Conservation (phyloP, 2,329 filamentous ascomycete genomes). For the Diaporthe humulicola region DNA sequence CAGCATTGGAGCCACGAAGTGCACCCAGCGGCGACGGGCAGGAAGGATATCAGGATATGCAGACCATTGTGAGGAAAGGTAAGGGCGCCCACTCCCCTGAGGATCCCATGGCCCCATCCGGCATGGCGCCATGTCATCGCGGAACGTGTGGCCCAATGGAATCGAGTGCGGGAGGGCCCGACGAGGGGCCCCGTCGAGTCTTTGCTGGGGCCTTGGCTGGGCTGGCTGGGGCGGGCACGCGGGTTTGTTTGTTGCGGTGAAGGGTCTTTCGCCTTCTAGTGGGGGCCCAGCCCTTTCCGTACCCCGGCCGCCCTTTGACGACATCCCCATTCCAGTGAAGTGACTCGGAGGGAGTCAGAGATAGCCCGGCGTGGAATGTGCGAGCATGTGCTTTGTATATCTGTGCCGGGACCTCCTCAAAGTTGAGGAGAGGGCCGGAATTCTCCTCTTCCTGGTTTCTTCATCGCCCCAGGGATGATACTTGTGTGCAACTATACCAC, state of each 20-base stretch:
- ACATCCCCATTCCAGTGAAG: slow-evolving; percentile 17
- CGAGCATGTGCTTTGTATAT: slow-evolving; percentile 21
- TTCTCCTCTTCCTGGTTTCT: slow-evolving; percentile 13
- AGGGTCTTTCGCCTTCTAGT: slow-evolving; percentile 16
- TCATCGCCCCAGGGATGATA: slow-evolving; percentile 13
- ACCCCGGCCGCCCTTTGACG: slow-evolving; percentile 3
- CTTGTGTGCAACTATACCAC: slow-evolving; percentile 4
- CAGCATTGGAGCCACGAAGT: slow-evolving; percentile 36
- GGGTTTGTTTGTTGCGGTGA: slow-evolving; percentile 25
- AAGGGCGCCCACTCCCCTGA: slow-evolving; percentile 13
- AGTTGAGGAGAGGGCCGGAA: not conserved
- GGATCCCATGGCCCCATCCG: slow-evolving; percentile 29
- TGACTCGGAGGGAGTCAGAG: slow-evolving; percentile 16
- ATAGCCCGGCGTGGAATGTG: not conserved
- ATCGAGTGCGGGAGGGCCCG: slow-evolving; percentile 31
- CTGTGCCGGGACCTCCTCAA: not conserved
- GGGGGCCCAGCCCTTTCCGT: slow-evolving; percentile 7
- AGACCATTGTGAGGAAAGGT: not conserved
- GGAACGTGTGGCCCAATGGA: slow-evolving; percentile 29
- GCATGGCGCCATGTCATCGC: slow-evolving; percentile 34
- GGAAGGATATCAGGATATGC: not conserved
- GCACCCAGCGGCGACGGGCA: slow-evolving; percentile 1
- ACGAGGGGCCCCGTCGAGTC: slow-evolving; percentile 11
- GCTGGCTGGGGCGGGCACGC: not conserved
- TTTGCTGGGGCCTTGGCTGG: not conserved